phyloP scores from a whole-genome alignment of 2,329 filamentous ascomycete genomes.

The Neonectria neomacrospora region DNA sequence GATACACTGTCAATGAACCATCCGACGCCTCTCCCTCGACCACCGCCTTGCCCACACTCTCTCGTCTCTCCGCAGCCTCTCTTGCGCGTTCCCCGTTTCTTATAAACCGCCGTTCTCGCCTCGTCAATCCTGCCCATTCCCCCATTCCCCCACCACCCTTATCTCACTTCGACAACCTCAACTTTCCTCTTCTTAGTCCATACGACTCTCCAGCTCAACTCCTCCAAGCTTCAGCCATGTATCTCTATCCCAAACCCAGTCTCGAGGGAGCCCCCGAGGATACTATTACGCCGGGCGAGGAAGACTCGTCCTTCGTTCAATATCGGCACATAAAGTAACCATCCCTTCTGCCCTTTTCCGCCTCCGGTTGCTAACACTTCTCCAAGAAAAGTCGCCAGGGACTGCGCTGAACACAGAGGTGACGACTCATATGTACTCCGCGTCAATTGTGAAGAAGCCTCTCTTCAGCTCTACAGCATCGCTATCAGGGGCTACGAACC shows the following conservation, averaged over 20 bases:
- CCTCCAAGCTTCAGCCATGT: not conserved
- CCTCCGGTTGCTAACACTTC: not conserved
- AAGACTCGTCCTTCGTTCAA: not conserved
- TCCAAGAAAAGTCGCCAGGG: too few species aligned
- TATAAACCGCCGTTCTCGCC: not conserved
- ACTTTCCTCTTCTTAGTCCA: not conserved
- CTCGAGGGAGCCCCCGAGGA: not conserved
- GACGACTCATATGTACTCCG: not conserved
- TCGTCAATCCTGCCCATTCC: not conserved
- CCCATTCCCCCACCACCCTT: too few species aligned
- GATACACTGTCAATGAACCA: not conserved
- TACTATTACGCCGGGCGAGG: not conserved
- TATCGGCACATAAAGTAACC: not conserved
- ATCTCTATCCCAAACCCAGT: too few species aligned
- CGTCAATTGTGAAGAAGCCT: not conserved
- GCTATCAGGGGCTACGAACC: not conserved
- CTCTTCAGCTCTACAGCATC: not conserved
- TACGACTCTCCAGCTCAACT: too few species aligned
- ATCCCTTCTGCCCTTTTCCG: not conserved
- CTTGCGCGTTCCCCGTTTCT: not conserved
- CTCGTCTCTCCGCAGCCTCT: not conserved
- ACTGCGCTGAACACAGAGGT: too few species aligned
- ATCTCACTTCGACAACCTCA: not conserved
- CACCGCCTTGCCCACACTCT: not conserved
- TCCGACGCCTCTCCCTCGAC: not conserved